Evolutionary conservation across 2,329 filamentous ascomycete species (phyloP).

Genomic region (Aureobasidium sp.): DNA sequence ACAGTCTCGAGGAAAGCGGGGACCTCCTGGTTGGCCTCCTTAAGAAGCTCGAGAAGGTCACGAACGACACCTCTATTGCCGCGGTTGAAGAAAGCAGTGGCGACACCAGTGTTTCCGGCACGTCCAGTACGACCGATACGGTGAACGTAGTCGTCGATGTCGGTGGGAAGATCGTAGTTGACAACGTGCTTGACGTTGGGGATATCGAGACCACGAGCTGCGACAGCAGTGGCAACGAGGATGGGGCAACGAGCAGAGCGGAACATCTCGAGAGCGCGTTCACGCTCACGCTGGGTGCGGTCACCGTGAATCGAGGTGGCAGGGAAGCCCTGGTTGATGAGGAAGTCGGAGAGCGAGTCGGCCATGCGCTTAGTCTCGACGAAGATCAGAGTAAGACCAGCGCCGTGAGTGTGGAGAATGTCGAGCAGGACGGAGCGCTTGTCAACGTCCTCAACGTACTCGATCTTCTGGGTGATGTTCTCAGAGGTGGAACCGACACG

Average conservation of each 20-base stretch:
- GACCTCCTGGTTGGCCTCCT: conserved; percentile 97
- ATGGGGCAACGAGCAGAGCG: conserved; percentile 92
- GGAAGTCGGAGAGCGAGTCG: conserved; percentile 92
- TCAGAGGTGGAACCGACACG: conserved; percentile 99
- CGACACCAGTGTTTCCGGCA: conserved; percentile 97
- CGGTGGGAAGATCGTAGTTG: conserved; percentile 98
- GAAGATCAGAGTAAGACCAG: conserved; percentile 89
- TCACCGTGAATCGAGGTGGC: conserved; percentile 98
- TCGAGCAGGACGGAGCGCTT: conserved; percentile 97
- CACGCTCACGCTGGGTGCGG: conserved; percentile 96
- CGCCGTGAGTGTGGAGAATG: conserved; percentile 90
- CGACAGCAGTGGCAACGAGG: conserved; percentile 92
- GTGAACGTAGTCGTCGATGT: conserved; percentile 98
- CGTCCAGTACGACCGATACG: conserved; percentile 99
- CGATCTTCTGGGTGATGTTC: conserved; percentile 98
- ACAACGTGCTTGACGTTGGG: conserved; percentile 95
- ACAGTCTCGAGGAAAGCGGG: conserved; percentile 94
- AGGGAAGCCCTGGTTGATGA: conserved; percentile 97
- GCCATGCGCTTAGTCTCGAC: conserved; percentile 99
- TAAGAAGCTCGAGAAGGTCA: conserved; percentile 92
- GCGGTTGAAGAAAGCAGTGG: conserved; percentile 99
- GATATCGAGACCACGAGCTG: conserved; percentile 79
- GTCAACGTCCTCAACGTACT: conserved; percentile 94
- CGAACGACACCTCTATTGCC: conserved; percentile 97
- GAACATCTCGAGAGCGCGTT: conserved; percentile 96